Conservation (phyloP, 2,329 filamentous ascomycete genomes). For the Cladosporium oxysporum region DNA sequence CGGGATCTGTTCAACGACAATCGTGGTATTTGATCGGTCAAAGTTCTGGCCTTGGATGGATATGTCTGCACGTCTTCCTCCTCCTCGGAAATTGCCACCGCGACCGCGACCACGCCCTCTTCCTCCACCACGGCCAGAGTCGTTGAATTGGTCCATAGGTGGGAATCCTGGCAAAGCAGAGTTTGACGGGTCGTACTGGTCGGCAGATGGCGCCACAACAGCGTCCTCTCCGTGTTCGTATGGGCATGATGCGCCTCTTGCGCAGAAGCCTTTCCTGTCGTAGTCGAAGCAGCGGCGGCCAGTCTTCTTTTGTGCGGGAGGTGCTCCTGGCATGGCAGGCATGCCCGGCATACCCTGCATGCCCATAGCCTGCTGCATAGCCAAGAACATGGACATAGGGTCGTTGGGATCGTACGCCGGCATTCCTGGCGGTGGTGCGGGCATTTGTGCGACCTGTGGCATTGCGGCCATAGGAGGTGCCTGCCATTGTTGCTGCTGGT, state of each 20-base stretch:
- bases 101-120: conserved; percentile 39
- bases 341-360: conserved; percentile 48
- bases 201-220: conserved; percentile 46
- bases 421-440: conserved; percentile 48
- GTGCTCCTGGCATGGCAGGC: conserved; percentile 33
- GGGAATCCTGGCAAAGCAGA: conserved; percentile 42
- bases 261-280: conserved; percentile 71
- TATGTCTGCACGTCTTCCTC: conserved; percentile 57
- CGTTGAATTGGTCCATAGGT: conserved; percentile 24
- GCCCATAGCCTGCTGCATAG: conserved; percentile 61
- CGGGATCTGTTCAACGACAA: conserved; percentile 78
- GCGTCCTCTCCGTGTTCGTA: conserved; percentile 66
- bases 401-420: conserved; percentile 60
- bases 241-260: conserved; percentile 65
- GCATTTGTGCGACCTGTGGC: conserved; percentile 30
- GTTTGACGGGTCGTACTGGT: conserved; percentile 63
- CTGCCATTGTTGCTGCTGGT: conserved; percentile 26
- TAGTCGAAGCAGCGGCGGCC: conserved; percentile 65
- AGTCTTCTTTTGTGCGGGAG: conserved; percentile 17
- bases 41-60: conserved; percentile 64
- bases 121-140: conserved; percentile 44
- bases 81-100: conserved; percentile 33
- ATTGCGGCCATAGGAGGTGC: conserved; percentile 25
- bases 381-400: conserved; percentile 62
- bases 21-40: conserved; percentile 64